phyloP scores from a whole-genome alignment of 164 flowering plant genomes.

The Kalanchoe fedtschenkoi region DNA sequence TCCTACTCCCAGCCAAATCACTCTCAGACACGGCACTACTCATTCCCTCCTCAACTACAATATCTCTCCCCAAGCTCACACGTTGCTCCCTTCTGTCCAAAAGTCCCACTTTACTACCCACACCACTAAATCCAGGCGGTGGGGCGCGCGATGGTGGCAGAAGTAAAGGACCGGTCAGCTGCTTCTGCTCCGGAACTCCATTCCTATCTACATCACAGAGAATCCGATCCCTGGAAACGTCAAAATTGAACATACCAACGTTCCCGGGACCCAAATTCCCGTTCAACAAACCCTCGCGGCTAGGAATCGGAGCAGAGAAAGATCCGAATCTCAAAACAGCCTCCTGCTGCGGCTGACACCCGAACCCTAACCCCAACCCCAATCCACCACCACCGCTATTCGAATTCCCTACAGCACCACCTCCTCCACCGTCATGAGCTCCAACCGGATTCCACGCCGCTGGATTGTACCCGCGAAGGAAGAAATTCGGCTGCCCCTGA shows the following conservation, averaged over 20 bases:
- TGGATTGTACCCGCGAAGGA: neutral
- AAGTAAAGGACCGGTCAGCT: too few relatives aligned
- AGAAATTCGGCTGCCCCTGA: neutral
- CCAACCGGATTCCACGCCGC: neutral
- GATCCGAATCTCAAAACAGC: neutral
- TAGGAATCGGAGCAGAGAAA: neutral
- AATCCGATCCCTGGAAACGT: neutral
- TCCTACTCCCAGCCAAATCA: neutral
- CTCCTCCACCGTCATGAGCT: neutral
- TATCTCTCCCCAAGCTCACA: too few relatives aligned
- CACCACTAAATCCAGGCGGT: neutral
- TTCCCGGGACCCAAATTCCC: neutral
- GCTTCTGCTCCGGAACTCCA: neutral
- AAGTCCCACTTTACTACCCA: neutral
- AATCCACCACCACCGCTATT: neutral
- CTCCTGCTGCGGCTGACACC: conserved; percentile 2
- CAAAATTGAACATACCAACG: neutral
- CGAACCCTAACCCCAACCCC: neutral
- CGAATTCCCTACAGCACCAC: neutral
- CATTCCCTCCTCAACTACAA: too few relatives aligned
- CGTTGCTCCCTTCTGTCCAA: neutral
- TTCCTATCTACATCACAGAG: neutral
- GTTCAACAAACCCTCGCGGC: neutral
- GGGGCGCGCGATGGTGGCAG: too few relatives aligned
- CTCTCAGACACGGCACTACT: neutral